These are phyloP conservation scores for Cordyceps militaris DNA, from an alignment of 2,329 filamentous ascomycete genomes.

Conservation along the genomic window DNA sequence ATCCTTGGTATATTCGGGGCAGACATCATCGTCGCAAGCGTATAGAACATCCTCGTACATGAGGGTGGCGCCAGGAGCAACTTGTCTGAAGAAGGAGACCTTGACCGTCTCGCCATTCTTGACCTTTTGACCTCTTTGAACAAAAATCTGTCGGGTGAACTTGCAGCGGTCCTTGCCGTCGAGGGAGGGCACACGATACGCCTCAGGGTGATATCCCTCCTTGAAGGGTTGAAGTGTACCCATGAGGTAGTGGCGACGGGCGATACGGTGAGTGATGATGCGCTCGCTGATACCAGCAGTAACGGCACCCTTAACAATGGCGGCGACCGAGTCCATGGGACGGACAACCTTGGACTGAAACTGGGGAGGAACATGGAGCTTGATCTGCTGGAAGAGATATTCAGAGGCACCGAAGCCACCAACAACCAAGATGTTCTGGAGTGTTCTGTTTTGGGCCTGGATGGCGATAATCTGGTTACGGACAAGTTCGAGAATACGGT, in stretches of 20 bases:
- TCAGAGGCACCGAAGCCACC: conserved; percentile 98
- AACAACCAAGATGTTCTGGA: conserved; percentile 95
- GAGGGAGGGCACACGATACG: conserved; percentile 91
- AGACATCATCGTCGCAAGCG: conserved; percentile 95
- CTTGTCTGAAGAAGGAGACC: conserved; percentile 96
- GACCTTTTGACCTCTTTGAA: conserved; percentile 96
- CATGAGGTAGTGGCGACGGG: conserved; percentile 97
- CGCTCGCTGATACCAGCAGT: conserved; percentile 96
- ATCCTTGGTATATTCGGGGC: conserved; percentile 98
- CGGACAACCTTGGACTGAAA: conserved; percentile 98
- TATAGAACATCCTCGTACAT: conserved; percentile 99
- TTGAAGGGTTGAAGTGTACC: conserved; percentile 98
- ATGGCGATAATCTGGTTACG: conserved; percentile 99
- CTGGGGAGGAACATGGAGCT: conserved; percentile 93
- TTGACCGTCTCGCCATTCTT: conserved; percentile 99
- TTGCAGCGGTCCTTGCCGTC: conserved; percentile 98
- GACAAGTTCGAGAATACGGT: conserved; percentile 91
- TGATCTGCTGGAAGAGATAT: conserved; percentile 99
- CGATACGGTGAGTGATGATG: conserved; percentile 93
- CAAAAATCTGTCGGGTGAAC: conserved; percentile 96
- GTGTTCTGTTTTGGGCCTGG: conserved; percentile 85
- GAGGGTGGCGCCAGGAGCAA: conserved; percentile 90
- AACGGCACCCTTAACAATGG: conserved; percentile 96
- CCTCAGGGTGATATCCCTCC: conserved; percentile 95
- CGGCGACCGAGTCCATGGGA: conserved; percentile 97